Evolutionary conservation across 352 stramenopile genomes (phyloP).

Genomic region (Pythium sukuiense): DNA sequence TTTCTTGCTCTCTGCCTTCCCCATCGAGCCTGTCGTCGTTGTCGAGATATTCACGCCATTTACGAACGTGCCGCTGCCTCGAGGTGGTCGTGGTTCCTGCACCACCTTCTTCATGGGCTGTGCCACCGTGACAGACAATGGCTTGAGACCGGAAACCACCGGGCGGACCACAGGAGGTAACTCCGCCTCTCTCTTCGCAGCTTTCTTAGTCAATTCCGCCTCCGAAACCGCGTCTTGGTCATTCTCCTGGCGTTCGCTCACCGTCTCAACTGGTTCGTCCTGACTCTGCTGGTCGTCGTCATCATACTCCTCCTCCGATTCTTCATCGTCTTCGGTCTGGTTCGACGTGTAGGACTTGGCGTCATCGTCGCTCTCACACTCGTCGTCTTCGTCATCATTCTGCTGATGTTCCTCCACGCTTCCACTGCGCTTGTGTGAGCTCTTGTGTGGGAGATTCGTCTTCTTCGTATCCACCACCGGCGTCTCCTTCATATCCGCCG

Average conservation of each 20-base stretch:
- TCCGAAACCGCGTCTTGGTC: slow-evolving; percentile 6
- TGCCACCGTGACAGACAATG: slow-evolving; percentile 27
- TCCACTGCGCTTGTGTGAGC: slow-evolving; percentile 2
- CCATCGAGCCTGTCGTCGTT: background rate
- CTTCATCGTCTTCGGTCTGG: slow-evolving; percentile 45
- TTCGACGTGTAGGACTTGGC: slow-evolving; percentile 42
- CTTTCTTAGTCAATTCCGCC: background rate
- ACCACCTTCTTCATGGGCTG: slow-evolving; percentile 38
- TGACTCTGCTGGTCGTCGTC: slow-evolving; percentile 5
- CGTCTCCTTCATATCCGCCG: background rate
- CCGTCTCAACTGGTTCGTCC: slow-evolving; percentile 11
- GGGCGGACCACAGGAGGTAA: slow-evolving; percentile 9
- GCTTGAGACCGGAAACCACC: slow-evolving; percentile 2
- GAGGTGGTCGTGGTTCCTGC: slow-evolving; percentile 46
- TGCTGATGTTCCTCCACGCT: slow-evolving; percentile 10
- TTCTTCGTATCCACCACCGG: background rate
- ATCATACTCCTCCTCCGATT: slow-evolving; percentile 3
- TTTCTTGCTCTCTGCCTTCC: slow-evolving; percentile 21
- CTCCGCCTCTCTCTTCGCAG: background rate
- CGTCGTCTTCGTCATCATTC: slow-evolving; percentile 17
- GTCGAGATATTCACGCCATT: background rate
- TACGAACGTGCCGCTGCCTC: slow-evolving; percentile 19
- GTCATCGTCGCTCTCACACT: slow-evolving; percentile 8
- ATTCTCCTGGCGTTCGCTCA: slow-evolving; percentile 21
- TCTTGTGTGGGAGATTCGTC: background rate